phyloP scores from a whole-genome alignment of 768 basidiomycete genomes.

The Collybia sp. region DNA sequence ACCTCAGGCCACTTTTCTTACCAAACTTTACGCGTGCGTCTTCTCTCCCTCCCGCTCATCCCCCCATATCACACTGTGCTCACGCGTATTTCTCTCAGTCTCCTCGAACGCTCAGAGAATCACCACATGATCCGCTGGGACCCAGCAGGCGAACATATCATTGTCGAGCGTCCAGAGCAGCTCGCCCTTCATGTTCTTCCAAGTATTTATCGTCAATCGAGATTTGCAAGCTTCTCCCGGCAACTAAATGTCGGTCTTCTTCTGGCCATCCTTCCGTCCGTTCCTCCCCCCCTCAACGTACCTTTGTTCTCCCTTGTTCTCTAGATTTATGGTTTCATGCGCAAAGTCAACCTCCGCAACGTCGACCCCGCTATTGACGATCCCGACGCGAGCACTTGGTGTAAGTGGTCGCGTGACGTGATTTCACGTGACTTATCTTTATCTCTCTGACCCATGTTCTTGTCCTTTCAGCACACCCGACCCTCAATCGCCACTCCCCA shows the following conservation, averaged over 20 bases:
- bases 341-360: constrained; percentile 93
- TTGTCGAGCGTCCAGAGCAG: constrained; percentile 91
- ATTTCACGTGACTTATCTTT: constrained; percentile 1
- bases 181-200: constrained; percentile 92
- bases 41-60: constrained; percentile 1
- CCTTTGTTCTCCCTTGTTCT: constrained; percentile 10
- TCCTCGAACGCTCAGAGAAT: constrained; percentile 88
- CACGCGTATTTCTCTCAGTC: constrained; percentile 38
- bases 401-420: constrained; percentile 43
- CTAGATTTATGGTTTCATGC: constrained; percentile 98
- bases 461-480: constrained; percentile 82
- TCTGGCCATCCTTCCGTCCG: constrained; percentile 22
- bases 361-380: constrained; percentile 94
- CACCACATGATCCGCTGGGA: constrained; percentile 98
- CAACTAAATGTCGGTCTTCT: constrained; percentile 82
- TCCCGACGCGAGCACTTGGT: constrained; percentile 96
- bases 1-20: constrained; percentile 92
- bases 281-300: constrained; percentile 15
- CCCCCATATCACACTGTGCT: constrained; percentile 1
- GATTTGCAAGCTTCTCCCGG: constrained; percentile 96
- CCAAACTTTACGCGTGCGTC: constrained; percentile 91
- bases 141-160: constrained; percentile 88
- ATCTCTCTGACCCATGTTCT: constrained; percentile 9
- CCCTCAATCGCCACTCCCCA: constrained; percentile 85
- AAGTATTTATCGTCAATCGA: constrained; percentile 91